phyloP scores from a whole-genome alignment of 805 yeast genomes.

The Myxozyma kluyveri region DNA sequence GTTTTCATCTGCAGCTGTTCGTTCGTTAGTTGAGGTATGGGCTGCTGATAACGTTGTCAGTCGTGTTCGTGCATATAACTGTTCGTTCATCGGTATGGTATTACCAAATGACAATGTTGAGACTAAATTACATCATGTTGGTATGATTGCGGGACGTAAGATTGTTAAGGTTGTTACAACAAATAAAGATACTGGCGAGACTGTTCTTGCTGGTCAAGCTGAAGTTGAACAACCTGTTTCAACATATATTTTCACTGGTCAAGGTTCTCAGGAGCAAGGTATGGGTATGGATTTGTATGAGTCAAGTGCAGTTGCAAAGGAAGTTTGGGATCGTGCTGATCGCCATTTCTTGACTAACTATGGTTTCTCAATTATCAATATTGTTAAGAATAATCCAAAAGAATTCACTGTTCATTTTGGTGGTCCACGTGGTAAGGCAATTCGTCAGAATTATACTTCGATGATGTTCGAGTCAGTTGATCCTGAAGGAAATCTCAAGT shows the following conservation, averaged over 20 bases:
- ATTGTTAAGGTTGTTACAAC: conserved; percentile 86
- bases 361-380: conserved; percentile 84
- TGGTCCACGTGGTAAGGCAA: conserved; percentile 93
- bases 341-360: conserved; percentile 85
- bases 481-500: conserved; percentile 73
- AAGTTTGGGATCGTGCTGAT: conserved; percentile 98
- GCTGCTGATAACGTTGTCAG: conserved; percentile 96
- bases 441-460: conserved; percentile 88
- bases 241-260: conserved; percentile 97
- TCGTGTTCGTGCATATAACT: conserved; percentile 91
- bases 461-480: conserved; percentile 97
- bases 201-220: conserved; percentile 90
- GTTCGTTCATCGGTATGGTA: conserved; percentile 94
- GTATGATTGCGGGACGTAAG: conserved; percentile 99
- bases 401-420: conserved; percentile 95
- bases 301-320: conserved; percentile 84
- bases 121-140: conserved; percentile 88
- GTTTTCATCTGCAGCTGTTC: conserved; percentile 94
- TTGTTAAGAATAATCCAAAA: conserved; percentile 92
- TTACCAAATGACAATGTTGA: conserved; percentile 88
- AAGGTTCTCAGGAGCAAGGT: conserved; percentile 99
- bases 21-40: conserved; percentile 95
- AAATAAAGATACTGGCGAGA: conserved; percentile 72
- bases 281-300: conserved; percentile 99
- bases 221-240: conserved; percentile 98